Base-by-base conservation (phyloP, 2,329 filamentous ascomycete species). In the Epichloe festucae region DNA sequence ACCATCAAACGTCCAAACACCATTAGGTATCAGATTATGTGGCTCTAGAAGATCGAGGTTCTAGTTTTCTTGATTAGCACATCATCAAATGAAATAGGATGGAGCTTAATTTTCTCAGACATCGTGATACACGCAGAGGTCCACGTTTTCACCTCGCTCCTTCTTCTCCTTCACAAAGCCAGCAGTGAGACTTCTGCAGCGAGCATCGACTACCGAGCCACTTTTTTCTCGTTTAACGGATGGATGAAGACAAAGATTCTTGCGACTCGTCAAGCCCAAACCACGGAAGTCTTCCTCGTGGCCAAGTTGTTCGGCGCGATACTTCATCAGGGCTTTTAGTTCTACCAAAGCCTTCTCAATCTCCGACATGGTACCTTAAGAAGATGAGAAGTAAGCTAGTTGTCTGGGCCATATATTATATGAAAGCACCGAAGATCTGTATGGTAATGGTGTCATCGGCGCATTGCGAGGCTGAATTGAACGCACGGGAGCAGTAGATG, bases 111-210 rank as follows among this genome's bases (percentile, higher is more conserved):
- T 11, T 12, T 46, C 39, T 62, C 78, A 53, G 62, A 88, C 84
- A 67, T 98, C 94, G 64, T 98, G 93, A 65, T 97, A 98, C 53
- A 95, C 79, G 71, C 93, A 98, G 19, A 95, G 73, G 44, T 96
- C 89, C 5, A 98, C 91, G 59, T 90, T 87, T 65, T 98, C 94
- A 14, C 93, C 93, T 51, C 85, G 83, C 49, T 95, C 89, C 66
- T 95, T 98, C 73, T 96, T 96, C 67, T 97, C 93, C 65, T 93
- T 95, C 56, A 98, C 87, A 65, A 98, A 98, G 2, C 91, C 90
- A 5, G 94, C 94, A 1, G 94, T 98, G 56, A 98, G 73, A 66
- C 90, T 95, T 65, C 93, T 82, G 70, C 93, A 98, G 57, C 90
- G 79, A n/a, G 94, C 88, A 73, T 98, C 93, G 45, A 98, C 93